Evolutionary conservation across 2,329 filamentous ascomycete species (phyloP).

Genomic region (Phialophora chinensis): DNA sequence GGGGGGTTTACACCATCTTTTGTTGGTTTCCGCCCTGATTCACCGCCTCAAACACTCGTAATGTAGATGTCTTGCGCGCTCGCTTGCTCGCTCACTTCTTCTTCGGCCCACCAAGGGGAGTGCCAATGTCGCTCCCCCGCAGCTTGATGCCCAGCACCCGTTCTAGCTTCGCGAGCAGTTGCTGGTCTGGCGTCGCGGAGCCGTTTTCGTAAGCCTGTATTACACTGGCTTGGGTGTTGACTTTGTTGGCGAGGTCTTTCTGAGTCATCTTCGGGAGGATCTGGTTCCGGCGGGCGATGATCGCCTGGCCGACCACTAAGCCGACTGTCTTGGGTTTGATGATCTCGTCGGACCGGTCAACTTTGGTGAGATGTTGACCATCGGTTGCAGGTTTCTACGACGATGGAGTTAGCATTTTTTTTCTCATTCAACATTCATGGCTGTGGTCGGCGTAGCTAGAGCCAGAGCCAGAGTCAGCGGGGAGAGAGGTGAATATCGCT

Average conservation of each 20-base stretch:
- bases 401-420: not conserved
- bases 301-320: slow-evolving; percentile 78
- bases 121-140: slow-evolving; percentile 84
- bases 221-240: slow-evolving; percentile 81
- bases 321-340: slow-evolving; percentile 95
- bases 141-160: slow-evolving; percentile 86
- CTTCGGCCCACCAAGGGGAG: slow-evolving; percentile 64
- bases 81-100: slow-evolving; percentile 58
- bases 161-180: slow-evolving; percentile 79
- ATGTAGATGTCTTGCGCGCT: not conserved
- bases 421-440: not conserved
- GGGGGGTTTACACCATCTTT: not conserved
- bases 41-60: not conserved
- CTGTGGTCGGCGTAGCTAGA: not conserved
- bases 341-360: slow-evolving; percentile 96
- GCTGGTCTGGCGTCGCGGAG: slow-evolving; percentile 79
- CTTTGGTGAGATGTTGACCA: slow-evolving; percentile 95
- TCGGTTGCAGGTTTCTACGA: slow-evolving; percentile 62
- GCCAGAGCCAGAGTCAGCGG: not conserved
- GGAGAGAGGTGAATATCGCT: slow-evolving; percentile 45
- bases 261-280: slow-evolving; percentile 95
- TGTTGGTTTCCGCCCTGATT: not conserved
- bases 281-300: slow-evolving; percentile 77
- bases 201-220: slow-evolving; percentile 87
- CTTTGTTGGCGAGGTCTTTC: slow-evolving; percentile 82